Percentiles rank a stretch among this genome's conserved stretches.
Conservation (phyloP, 306 rosid genomes). For the Styphnolobium japonicum region DNA sequence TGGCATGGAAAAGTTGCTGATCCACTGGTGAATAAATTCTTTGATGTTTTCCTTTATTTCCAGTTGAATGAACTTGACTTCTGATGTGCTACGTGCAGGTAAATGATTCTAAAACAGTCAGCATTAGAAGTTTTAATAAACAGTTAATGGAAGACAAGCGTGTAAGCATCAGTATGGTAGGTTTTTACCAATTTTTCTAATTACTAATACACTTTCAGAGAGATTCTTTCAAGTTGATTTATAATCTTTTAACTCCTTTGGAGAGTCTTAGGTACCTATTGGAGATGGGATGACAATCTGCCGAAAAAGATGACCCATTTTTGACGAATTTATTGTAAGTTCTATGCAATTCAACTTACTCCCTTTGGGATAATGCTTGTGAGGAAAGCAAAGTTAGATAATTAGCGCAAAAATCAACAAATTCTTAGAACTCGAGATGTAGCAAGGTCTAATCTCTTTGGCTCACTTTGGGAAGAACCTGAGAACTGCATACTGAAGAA, state of each 20-base stretch:
- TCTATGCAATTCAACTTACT: background rate
- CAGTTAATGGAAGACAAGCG: constrained; percentile 67
- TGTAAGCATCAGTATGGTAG: constrained; percentile 79
- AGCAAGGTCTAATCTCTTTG: background rate
- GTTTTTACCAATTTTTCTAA: constrained; percentile 20
- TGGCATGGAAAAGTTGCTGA: constrained; percentile 98
- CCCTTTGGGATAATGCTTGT: background rate
- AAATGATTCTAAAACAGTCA: constrained; percentile 64
- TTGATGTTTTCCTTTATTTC: background rate
- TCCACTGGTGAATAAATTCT: constrained; percentile 51
- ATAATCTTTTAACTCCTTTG: constrained; percentile 17
- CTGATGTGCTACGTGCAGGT: constrained; percentile 47
- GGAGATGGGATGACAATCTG: constrained; percentile 98
- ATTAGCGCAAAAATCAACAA: background rate
- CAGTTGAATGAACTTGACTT: constrained; percentile 21
- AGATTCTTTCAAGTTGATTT: background rate
- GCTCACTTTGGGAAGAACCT: background rate
- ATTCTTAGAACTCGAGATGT: background rate
- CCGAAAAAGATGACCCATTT: constrained; percentile 51
- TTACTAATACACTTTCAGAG: background rate
- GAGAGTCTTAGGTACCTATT: constrained; percentile 68
- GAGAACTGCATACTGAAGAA: background rate
- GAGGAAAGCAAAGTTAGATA: background rate
- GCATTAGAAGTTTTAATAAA: constrained; percentile 76
- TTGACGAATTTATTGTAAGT: background rate